These are phyloP conservation scores for Athelia sp. DNA, from an alignment of 1,284 basidiomycete genomes.

Conservation along the genomic window DNA sequence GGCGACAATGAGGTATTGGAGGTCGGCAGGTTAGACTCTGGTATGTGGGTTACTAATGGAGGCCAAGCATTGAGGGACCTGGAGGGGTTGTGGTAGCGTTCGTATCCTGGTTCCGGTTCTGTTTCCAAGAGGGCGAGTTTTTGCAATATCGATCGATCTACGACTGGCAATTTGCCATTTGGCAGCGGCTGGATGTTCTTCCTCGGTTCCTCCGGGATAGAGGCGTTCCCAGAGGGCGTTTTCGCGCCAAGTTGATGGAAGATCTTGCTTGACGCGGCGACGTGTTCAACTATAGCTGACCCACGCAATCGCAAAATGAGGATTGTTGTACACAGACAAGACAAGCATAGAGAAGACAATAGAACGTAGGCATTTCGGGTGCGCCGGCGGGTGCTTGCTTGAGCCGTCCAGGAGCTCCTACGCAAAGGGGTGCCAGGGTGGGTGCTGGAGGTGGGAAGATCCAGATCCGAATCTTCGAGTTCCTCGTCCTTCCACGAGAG, in stretches of 20 bases:
- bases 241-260: background rate
- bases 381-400: background rate
- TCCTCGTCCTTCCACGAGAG: too few relatives aligned
- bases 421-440: background rate
- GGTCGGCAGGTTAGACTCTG: slow-evolving; percentile 15
- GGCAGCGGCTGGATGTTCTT: background rate
- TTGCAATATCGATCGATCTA: slow-evolving; percentile 23
- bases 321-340: background rate
- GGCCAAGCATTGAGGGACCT: slow-evolving; percentile 17
- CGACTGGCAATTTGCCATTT: slow-evolving; percentile 14
- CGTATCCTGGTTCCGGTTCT: slow-evolving; percentile 10
- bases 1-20: background rate
- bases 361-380: background rate
- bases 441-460: background rate
- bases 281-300: too few relatives aligned
- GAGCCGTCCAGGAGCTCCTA: background rate
- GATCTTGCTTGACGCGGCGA: too few relatives aligned
- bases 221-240: too few relatives aligned
- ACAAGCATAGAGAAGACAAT: too few relatives aligned
- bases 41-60: slow-evolving; percentile 27
- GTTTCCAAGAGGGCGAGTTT: slow-evolving; percentile 20
- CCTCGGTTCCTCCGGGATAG: background rate
- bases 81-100: slow-evolving; percentile 9
- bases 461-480: background rate
- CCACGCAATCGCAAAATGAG: background rate